Conservation (phyloP, 768 basidiomycete species). For the Mycena indigotica region DNA sequence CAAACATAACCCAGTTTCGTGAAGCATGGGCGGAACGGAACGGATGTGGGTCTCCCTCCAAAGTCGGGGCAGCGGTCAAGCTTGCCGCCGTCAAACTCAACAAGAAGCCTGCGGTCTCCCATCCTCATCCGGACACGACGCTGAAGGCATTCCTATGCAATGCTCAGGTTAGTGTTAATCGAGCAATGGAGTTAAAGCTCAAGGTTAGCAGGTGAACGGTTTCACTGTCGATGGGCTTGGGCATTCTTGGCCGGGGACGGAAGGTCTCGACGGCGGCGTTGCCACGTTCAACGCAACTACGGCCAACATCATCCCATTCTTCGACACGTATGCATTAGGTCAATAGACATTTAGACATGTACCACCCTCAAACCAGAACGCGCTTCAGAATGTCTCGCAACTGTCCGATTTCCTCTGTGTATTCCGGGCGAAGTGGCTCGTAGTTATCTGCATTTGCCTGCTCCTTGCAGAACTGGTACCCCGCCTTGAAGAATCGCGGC, state of each 20-base stretch:
- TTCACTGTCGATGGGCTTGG: slow-evolving; percentile 17
- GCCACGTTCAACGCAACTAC: slow-evolving; percentile 21
- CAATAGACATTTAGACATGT: neutral
- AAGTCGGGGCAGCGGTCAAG: neutral
- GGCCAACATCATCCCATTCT: slow-evolving; percentile 21
- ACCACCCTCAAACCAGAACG: slow-evolving; percentile 6
- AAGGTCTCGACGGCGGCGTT: slow-evolving; percentile 20
- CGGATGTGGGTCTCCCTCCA: slow-evolving; percentile 6
- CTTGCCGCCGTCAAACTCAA: neutral
- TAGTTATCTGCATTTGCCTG: slow-evolving; percentile 1
- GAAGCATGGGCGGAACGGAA: slow-evolving; percentile 21
- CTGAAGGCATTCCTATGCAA: slow-evolving; percentile 16
- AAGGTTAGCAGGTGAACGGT: slow-evolving; percentile 8
- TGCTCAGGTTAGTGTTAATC: neutral
- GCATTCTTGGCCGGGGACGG: slow-evolving; percentile 19
- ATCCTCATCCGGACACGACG: slow-evolving; percentile 21
- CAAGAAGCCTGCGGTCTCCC: slow-evolving; percentile 12
- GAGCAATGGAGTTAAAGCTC: neutral
- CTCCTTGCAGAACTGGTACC: slow-evolving; percentile 2
- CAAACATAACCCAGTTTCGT: slow-evolving; percentile 20
- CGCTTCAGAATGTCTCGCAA: slow-evolving; percentile 16
- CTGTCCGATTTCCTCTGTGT: slow-evolving; percentile 12
- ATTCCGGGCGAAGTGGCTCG: slow-evolving; percentile 5
- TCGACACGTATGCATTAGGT: slow-evolving; percentile 14
- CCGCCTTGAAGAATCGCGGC: slow-evolving; percentile 14